Evolutionary conservation across 2,329 filamentous ascomycete species (phyloP), one percentile per base, ranked within the genome.

Genomic region (Sphaceloma murrayae): DNA sequence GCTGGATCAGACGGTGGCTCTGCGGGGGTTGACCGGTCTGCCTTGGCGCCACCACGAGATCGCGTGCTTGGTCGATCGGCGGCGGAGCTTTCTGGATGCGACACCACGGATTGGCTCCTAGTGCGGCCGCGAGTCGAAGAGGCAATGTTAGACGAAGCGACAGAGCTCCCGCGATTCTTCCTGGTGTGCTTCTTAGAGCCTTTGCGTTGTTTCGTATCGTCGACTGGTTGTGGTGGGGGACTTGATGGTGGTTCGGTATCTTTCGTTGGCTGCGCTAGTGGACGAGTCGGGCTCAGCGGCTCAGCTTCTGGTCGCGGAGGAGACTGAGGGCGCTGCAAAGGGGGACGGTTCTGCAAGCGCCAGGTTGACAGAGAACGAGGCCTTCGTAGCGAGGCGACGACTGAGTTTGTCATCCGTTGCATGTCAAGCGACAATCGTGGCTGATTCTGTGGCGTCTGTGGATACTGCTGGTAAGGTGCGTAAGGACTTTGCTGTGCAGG

Each of bases 101-200:
- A 71, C 10, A 65, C 55, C 33, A 71, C 60, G 9, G 69, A 72
- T 26, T 67, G 67, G 51, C 69, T 72, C 39, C 69, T 59, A 36
- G 68, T 71, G 9, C 66, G 61, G 34, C 61, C 63, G 47, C 64
- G 62, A 18, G 59, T 52, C 11, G 67, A 67, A 4, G 64, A 64
- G 30, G 63, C 66, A 18, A 67, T 60, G 42, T 63, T 62, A 10
- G 68, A 70, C 10, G 69, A 71, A 17, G 66, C 61, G 32, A 65
- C 62, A 47, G 68, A 71, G 29, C 60, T 62, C 18, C 57, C 52
- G 8, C 50, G 48, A 17, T 42, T 45, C 19, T 58, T 59, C 24
- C 58, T 45, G n/a, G 49, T 46, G 9, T 40, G 44, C 33, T 46
- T 49, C 17, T 29, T 43, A 7, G 27, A 26, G 14, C 21, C 27